phyloP scores from a whole-genome alignment of 108 stramenopile species.

The Cyclotella sp. region DNA sequence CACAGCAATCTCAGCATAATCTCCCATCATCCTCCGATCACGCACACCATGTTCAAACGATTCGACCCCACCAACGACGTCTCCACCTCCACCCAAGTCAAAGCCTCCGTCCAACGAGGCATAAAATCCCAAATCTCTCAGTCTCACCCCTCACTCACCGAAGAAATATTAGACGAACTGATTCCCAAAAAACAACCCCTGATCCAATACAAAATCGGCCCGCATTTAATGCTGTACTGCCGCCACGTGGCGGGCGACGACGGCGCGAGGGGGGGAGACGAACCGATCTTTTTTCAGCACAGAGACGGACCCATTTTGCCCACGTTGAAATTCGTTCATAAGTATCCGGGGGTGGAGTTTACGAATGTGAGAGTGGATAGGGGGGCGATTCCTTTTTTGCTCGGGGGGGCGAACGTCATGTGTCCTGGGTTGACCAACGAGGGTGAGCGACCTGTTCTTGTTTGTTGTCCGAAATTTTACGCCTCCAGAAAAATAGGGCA shows the following conservation, averaged over 20 bases:
- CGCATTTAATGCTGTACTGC: conserved; percentile 86
- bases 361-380: conserved; percentile 79
- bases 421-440: conserved; percentile 94
- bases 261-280: conserved; percentile 54
- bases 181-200: conserved; percentile 92
- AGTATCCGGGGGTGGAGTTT: conserved; percentile 75
- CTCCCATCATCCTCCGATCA: too few species aligned
- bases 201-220: conserved; percentile 85
- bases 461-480: too few species aligned
- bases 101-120: conserved; percentile 84
- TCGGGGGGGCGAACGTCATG: conserved; percentile 98
- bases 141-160: conserved; percentile 78
- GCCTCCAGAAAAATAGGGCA: too few species aligned
- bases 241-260: conserved; percentile 18
- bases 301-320: conserved; percentile 95
- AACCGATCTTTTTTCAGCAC: conserved; percentile 91
- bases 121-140: conserved; percentile 72
- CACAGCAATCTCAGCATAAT: too few species aligned
- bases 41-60: conserved; percentile 80
- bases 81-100: conserved; percentile 89
- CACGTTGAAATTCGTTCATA: conserved; percentile 87
- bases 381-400: conserved; percentile 95
- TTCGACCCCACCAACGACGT: conserved; percentile 81
- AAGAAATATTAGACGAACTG: conserved; percentile 84
- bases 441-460: neutral